A percentile compares a stretch with the other conserved stretches of the same genome.
These are phyloP conservation scores for Macadamia integrifolia DNA, from an alignment of 164 flowering plant species.

Conservation along the genomic window DNA sequence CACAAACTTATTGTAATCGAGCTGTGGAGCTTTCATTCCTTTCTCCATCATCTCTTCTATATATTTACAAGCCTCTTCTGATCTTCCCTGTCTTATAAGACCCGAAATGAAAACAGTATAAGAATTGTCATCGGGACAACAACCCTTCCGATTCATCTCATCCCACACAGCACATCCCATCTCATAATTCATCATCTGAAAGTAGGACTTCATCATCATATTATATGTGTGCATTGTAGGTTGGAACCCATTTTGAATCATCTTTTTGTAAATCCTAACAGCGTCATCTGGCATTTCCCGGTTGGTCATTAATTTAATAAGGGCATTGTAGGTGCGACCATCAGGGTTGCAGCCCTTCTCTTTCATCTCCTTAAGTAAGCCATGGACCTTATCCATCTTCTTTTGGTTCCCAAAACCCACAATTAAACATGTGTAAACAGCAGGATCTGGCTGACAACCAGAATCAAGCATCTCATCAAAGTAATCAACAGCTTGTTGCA, in stretches of 20 bases:
- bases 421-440: constrained; percentile 72
- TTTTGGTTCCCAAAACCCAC: constrained; percentile 70
- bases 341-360: constrained; percentile 77
- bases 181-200: constrained; percentile 43
- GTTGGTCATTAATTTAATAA: constrained; percentile 70
- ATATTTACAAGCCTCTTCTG: constrained; percentile 69
- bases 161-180: constrained; percentile 76
- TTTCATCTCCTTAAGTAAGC: constrained; percentile 69
- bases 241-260: constrained; percentile 52
- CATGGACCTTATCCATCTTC: constrained; percentile 67
- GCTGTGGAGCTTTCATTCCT: constrained; percentile 86
- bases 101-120: constrained; percentile 75
- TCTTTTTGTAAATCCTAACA: constrained; percentile 61
- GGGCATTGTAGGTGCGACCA: constrained; percentile 58
- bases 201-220: constrained; percentile 82
- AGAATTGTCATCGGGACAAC: constrained; percentile 86
- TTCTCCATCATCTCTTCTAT: constrained; percentile 85
- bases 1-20: constrained; percentile 69
- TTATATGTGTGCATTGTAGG: constrained; percentile 77
- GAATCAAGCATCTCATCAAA: constrained; percentile 57
- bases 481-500: constrained; percentile 56
- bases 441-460: constrained; percentile 69
- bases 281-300: constrained; percentile 71
- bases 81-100: constrained; percentile 62
- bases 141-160: constrained; percentile 71